Percentiles rank a stretch among this genome's conserved stretches.
Evolutionary conservation across 352 stramenopile species (phyloP).

Genomic region (Elongisporangium prolatum): DNA sequence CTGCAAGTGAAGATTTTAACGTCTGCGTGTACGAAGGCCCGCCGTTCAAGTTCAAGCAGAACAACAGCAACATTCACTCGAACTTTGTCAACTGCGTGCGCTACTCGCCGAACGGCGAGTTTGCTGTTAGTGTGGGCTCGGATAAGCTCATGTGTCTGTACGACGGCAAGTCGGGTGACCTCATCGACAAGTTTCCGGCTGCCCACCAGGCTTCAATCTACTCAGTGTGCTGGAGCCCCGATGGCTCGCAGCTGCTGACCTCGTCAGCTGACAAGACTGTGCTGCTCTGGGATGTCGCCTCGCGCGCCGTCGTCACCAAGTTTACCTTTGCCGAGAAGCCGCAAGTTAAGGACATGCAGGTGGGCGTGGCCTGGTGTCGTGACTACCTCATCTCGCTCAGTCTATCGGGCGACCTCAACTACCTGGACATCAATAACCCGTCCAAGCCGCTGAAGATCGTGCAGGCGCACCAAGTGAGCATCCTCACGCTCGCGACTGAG

Average conservation of each 20-base stretch:
- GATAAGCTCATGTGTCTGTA: conserved; percentile 96
- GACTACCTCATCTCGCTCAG: conserved; percentile 81
- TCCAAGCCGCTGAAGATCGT: conserved; percentile 75
- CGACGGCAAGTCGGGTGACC: conserved; percentile 89
- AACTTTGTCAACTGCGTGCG: conserved; percentile 96
- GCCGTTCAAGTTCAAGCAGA: conserved; percentile 95
- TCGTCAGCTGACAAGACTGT: conserved; percentile 96
- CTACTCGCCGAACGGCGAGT: conserved; percentile 89
- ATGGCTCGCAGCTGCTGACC: conserved; percentile 90
- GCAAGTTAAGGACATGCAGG: conserved; percentile 83
- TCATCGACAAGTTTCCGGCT: conserved; percentile 74
- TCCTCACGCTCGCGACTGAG: conserved; percentile 86
- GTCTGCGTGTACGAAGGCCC: conserved; percentile 94
- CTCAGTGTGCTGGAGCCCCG: conserved; percentile 89
- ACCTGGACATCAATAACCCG: conserved; percentile 61
- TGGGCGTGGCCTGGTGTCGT: conserved; percentile 63
- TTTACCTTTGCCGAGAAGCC: conserved; percentile 75
- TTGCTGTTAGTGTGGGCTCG: conserved; percentile 90
- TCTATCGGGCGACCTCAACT: conserved; percentile 83
- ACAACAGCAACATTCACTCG: conserved; percentile 90
- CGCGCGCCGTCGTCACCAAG: conserved; percentile 62
- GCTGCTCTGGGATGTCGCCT: conserved; percentile 88
- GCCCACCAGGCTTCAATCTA: conserved; percentile 94
- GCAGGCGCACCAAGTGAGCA: conserved; percentile 90
- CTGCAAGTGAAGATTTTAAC: conserved; percentile 93